Conservation (phyloP, 345 rosid species). For the Rubroshorea leprosula region DNA sequence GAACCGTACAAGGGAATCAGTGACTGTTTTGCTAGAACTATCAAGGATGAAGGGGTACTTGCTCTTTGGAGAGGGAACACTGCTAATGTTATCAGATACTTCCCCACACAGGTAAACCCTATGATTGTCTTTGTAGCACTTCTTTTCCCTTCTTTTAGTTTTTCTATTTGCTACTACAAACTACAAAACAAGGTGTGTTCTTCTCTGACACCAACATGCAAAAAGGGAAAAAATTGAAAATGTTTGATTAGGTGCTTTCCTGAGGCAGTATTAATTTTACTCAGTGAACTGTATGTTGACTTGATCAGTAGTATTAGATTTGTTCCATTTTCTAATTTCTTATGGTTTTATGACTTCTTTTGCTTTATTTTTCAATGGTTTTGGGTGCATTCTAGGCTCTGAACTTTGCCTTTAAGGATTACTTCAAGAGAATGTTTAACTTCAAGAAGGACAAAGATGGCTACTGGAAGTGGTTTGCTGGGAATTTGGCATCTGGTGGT, state of each 20-base stretch:
- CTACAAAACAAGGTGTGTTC: too few relatives aligned
- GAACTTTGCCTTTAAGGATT: slow-evolving; percentile 53
- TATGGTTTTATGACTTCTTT: not conserved
- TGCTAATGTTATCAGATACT: slow-evolving; percentile 50
- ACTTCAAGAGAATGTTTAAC: slow-evolving; percentile 46
- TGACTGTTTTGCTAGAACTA: slow-evolving; percentile 49
- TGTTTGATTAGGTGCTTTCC: too few relatives aligned
- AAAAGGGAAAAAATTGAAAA: too few relatives aligned
- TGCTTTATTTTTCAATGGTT: not conserved
- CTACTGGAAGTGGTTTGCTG: too few relatives aligned
- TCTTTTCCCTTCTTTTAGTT: too few relatives aligned
- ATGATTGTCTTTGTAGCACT: too few relatives aligned
- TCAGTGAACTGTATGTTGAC: not conserved
- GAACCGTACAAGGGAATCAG: slow-evolving; percentile 46
- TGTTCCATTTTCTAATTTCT: too few relatives aligned
- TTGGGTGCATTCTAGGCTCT: slow-evolving; percentile 45
- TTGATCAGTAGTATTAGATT: not conserved
- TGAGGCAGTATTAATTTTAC: too few relatives aligned
- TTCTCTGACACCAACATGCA: too few relatives aligned
- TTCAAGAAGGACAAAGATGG: slow-evolving; percentile 51
- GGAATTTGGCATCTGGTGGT: slow-evolving; percentile 64
- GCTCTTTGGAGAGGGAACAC: slow-evolving; percentile 61
- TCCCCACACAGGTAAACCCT: slow-evolving; percentile 45
- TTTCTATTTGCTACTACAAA: too few relatives aligned
- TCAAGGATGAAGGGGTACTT: slow-evolving; percentile 43